Conservation (phyloP, 208 protist species). For the Crithidia sp. region DNA sequence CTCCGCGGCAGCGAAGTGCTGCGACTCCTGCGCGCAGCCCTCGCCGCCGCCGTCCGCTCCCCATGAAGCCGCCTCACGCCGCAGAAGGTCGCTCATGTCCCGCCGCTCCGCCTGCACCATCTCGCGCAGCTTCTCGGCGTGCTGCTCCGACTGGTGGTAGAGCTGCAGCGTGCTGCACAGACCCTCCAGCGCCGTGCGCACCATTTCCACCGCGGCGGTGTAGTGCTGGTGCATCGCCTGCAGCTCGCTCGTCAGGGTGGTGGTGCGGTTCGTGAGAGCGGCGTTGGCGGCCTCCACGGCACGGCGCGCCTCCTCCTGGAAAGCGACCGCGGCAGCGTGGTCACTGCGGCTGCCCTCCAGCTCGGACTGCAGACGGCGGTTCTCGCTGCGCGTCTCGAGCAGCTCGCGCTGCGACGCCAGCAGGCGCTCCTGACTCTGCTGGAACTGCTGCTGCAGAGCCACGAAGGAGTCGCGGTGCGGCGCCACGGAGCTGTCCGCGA, state of each 20-base stretch:
- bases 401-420: conserved; percentile 35
- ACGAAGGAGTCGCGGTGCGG: conserved; percentile 36
- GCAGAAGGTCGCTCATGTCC: conserved; percentile 66
- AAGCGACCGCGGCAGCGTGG: conserved; percentile 6
- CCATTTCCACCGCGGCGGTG: conserved; percentile 43
- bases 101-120: conserved; percentile 55
- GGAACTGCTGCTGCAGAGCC: conserved; percentile 33
- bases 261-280: conserved; percentile 41
- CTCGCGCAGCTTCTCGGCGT: conserved; percentile 56
- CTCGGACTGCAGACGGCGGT: conserved; percentile 19
- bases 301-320: conserved; percentile 19
- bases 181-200: conserved; percentile 46
- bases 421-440: conserved; percentile 36
- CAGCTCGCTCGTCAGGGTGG: conserved; percentile 34
- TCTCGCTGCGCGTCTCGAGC: conserved; percentile 33
- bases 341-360: conserved; percentile 14
- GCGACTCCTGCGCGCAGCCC: conserved; percentile 10
- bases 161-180: conserved; percentile 47
- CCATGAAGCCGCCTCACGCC: conserved; percentile 42
- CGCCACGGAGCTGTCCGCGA: conserved; percentile 21
- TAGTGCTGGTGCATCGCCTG: conserved; percentile 50
- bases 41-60: conserved; percentile 6
- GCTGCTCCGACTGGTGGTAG: conserved; percentile 42
- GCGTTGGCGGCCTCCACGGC: conserved; percentile 52
- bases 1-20: conserved; percentile 30